Evolutionary conservation across 2,329 filamentous ascomycete genomes (phyloP).

Genomic region (Penicillium palitans): DNA sequence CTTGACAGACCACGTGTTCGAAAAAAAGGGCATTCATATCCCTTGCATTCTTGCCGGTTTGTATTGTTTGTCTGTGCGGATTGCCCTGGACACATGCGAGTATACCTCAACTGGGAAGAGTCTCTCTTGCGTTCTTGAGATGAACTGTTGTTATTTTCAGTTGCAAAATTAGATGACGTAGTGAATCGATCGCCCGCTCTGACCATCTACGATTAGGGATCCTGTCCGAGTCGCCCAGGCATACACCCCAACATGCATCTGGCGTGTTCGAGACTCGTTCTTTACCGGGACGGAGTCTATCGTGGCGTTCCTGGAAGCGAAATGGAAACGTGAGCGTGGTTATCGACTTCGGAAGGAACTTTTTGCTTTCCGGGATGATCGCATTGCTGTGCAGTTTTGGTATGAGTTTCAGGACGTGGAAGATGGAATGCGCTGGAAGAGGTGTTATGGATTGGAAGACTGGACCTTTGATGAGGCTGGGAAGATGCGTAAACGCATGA

Average conservation of each 20-base stretch:
- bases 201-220: constrained; percentile 50
- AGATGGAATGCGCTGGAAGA: constrained; percentile 69
- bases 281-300: constrained; percentile 68
- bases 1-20: constrained; percentile 17
- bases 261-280: constrained; percentile 75
- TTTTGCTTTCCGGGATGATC: constrained; percentile 72
- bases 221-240: constrained; percentile 66
- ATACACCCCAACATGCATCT: constrained; percentile 75
- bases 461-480: constrained; percentile 50
- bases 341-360: constrained; percentile 81
- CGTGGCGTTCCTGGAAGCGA: constrained; percentile 65
- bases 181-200: constrained; percentile 4
- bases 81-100: constrained; percentile 7
- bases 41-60: constrained; percentile 20
- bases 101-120: not conserved
- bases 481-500: constrained; percentile 51
- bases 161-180: constrained; percentile 14
- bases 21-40: constrained; percentile 18
- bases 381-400: constrained; percentile 88
- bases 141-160: not conserved
- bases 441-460: constrained; percentile 73
- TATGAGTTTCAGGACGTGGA: constrained; percentile 72
- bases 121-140: not conserved
- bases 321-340: constrained; percentile 71
- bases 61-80: constrained; percentile 21